Base-by-base conservation (phyloP, 129 eudicot genomes). In the Lactuca saligna region DNA sequence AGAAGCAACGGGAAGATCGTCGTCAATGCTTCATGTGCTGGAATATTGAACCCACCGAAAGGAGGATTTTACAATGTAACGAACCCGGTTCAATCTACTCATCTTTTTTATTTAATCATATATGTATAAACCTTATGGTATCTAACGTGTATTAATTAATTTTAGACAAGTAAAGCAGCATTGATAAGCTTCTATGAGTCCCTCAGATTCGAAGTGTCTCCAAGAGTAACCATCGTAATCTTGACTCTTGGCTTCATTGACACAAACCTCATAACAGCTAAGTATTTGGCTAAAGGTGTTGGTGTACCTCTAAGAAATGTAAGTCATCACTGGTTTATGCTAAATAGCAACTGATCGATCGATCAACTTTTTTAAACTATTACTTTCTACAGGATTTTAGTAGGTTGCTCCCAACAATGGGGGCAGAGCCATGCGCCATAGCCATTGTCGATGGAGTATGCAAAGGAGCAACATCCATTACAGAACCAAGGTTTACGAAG, bases 151-250 rank as follows among this genome's bases (percentile, higher is more conserved):
- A 20, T 59, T 11, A 12, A 38, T 34, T n/a, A n/a, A n/a, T 48
- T 74, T 13, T 83, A 86, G 86, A 88, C 88, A 64, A 86, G 88
- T 46, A 86, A 86, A 82, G 85, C 87, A 51, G 91, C 88, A 67
- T 38, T 82, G 77, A 68, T 80, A 3, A 50, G 79, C 74, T 70
- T 82, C 69, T 82, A 66, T 8, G 88, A 86, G 50, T 61, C 85
- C 12, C 76, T 86, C 54, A 80, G 87, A 58, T 68, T 73, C 14
- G 91, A 85, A 73, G 60, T 79, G 15, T 74, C 70, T 5, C 65
- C 81, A 0, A 71, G 59, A 41, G 46, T 85, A 63, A 48, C 56
- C 4, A 57, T 85, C 25, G 77, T 83, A 48, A 70, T 82, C 7
- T 60, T 75, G 25, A 77, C 80, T 14, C 82, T 78, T 3, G 91